These are phyloP conservation scores for Phytophthora foliorum DNA, from an alignment of 352 stramenopile genomes.

Conservation along the genomic window DNA sequence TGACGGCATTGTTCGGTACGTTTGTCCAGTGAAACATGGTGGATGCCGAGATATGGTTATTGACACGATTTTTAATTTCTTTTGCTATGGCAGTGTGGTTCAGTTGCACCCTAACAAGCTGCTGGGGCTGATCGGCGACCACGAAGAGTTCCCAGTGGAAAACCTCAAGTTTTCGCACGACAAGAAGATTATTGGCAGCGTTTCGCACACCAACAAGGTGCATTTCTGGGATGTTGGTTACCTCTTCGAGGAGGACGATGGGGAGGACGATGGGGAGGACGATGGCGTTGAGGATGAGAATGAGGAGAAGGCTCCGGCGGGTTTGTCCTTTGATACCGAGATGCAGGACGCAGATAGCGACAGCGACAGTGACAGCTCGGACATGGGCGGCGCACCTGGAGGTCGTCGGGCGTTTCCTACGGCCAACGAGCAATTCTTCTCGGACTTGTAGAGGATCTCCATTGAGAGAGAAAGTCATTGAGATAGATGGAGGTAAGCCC, in stretches of 20 bases:
- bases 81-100: constrained; percentile 79
- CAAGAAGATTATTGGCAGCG: constrained; percentile 92
- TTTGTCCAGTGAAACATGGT: constrained; percentile 3
- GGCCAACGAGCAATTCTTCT: constrained; percentile 86
- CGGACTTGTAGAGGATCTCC: constrained; percentile 65
- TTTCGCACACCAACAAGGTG: constrained; percentile 96
- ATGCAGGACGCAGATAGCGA: constrained; percentile 92
- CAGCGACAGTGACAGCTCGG: constrained; percentile 75
- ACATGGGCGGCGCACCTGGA: constrained; percentile 33
- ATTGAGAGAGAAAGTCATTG: constrained; percentile 14
- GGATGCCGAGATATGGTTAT: not conserved
- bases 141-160: constrained; percentile 97
- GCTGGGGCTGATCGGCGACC: constrained; percentile 95
- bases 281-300: constrained; percentile 70
- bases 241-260: constrained; percentile 92
- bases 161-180: constrained; percentile 89
- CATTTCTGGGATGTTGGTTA: constrained; percentile 96
- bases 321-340: constrained; percentile 60
- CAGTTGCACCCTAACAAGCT: constrained; percentile 97
- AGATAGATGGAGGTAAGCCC: constrained; percentile 32
- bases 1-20: constrained; percentile 94
- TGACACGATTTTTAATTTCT: constrained; percentile 10
- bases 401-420: constrained; percentile 71
- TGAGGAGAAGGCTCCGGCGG: constrained; percentile 51
- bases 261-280: constrained; percentile 84